phyloP scores from a whole-genome alignment of 208 protist genomes.

The Trypanosoma rangeli region DNA sequence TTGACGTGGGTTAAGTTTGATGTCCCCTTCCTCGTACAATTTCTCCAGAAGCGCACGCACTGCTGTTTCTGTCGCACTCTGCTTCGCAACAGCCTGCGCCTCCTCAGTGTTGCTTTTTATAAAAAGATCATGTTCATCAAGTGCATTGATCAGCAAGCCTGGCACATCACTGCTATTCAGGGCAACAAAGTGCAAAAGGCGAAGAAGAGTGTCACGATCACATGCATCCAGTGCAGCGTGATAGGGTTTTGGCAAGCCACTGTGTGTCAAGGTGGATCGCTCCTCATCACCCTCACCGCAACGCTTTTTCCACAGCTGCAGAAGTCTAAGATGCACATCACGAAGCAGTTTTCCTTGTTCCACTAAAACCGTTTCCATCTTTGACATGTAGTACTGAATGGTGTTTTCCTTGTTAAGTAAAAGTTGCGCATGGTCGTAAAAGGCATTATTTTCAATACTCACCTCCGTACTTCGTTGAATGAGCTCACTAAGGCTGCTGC shows the following conservation, averaged over 20 bases:
- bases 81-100: conserved; percentile 35
- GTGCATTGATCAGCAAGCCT: conserved; percentile 34
- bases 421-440: conserved; percentile 41
- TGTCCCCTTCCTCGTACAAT: conserved; percentile 52
- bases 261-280: conserved; percentile 29
- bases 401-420: conserved; percentile 43
- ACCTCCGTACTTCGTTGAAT: conserved; percentile 53
- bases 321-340: conserved; percentile 47
- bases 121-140: conserved; percentile 61
- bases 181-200: conserved; percentile 50
- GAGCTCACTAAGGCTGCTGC: conserved; percentile 36
- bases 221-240: conserved; percentile 36
- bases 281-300: conserved; percentile 34
- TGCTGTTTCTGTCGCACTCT: conserved; percentile 19
- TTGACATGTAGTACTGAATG: conserved; percentile 40
- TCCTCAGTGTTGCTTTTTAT: conserved; percentile 41
- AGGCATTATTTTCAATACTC: conserved; percentile 48
- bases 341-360: conserved; percentile 70
- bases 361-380: conserved; percentile 44
- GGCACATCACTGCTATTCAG: conserved; percentile 40
- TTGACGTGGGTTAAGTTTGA: conserved; percentile 38
- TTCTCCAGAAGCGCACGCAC: conserved; percentile 47
- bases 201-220: conserved; percentile 57
- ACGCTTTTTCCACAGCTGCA: conserved; percentile 36
- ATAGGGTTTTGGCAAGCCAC: conserved; percentile 46